A percentile compares a stretch with the other conserved stretches of the same genome.
phyloP scores from a whole-genome alignment of 495 filamentous ascomycete species.

The Lophiotrema nucula region DNA sequence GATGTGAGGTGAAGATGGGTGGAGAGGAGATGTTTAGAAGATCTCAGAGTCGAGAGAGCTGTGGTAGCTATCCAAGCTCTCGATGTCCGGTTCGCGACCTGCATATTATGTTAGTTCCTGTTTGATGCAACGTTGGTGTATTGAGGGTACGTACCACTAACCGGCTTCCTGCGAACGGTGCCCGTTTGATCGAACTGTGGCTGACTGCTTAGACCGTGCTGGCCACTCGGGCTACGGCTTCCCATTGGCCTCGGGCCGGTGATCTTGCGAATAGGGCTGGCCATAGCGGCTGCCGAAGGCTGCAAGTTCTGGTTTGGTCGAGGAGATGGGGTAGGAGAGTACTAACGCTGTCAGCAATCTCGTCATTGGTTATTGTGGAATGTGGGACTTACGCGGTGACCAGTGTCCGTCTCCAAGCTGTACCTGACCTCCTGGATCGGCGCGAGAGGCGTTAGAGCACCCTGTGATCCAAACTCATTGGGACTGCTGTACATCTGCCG shows the following conservation, averaged over 20 bases:
- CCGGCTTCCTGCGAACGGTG: conserved; percentile 33
- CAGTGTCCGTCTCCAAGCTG: conserved; percentile 40
- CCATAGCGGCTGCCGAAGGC: conserved; percentile 25
- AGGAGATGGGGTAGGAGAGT: conserved; percentile 30
- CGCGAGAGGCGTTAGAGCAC: conserved; percentile 30
- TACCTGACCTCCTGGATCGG: conserved; percentile 45
- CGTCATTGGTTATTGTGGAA: neutral
- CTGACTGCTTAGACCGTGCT: conserved; percentile 12
- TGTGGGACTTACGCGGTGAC: conserved; percentile 33
- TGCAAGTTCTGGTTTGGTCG: conserved; percentile 24
- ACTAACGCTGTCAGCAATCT: conserved; percentile 10
- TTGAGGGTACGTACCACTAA: conserved; percentile 25
- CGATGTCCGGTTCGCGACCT: conserved; percentile 7
- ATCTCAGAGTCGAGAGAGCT: conserved; percentile 24
- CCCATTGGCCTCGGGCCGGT: conserved; percentile 45
- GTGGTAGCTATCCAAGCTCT: conserved; percentile 30
- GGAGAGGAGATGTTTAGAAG: conserved; percentile 4
- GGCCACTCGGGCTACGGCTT: conserved; percentile 33
- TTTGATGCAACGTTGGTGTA: neutral
- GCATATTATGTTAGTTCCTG: neutral
- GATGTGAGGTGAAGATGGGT: neutral
- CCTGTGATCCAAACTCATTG: conserved; percentile 30
- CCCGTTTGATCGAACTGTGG: conserved; percentile 12
- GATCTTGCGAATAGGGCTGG: conserved; percentile 38
- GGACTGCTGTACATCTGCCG: conserved; percentile 29